A percentile compares a stretch with the other conserved stretches of the same genome.
Evolutionary conservation across 306 rosid species (phyloP).

Genomic region (Dryas octopetala): DNA sequence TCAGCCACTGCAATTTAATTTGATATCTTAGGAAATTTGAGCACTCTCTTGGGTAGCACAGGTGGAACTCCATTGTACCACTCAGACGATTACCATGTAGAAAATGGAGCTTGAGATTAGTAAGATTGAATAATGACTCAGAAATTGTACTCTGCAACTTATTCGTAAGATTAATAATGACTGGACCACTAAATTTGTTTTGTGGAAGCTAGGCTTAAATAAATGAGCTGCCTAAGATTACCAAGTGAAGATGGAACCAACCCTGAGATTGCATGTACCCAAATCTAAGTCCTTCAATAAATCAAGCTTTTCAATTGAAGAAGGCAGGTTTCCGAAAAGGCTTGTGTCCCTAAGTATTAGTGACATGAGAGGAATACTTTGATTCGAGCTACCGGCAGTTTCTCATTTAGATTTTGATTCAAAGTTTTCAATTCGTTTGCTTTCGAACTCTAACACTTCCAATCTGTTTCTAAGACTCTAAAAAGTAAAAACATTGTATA

Average conservation of each 20-base stretch:
- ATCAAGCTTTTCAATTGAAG: conserved; percentile 13
- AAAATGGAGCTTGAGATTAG: not conserved
- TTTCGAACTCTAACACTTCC: too few relatives aligned
- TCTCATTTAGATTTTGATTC: too few relatives aligned
- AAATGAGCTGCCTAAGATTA: not conserved
- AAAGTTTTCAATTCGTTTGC: too few relatives aligned
- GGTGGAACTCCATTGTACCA: not conserved
- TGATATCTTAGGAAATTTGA: conserved; percentile 11
- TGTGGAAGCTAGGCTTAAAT: accelerated
- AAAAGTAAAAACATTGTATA: too few relatives aligned
- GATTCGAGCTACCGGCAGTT: too few relatives aligned
- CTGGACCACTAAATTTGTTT: not conserved
- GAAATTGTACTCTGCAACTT: not conserved
- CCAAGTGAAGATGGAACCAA: conserved; percentile 13
- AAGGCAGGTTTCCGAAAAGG: too few relatives aligned
- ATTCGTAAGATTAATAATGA: too few relatives aligned
- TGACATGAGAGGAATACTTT: too few relatives aligned
- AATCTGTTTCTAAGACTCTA: too few relatives aligned
- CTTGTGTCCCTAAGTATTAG: too few relatives aligned
- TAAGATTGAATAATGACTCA: not conserved
- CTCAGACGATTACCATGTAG: not conserved
- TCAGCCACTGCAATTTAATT: not conserved
- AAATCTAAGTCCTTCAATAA: not conserved
- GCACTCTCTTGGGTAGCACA: not conserved
- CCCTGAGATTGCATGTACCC: not conserved